These are phyloP conservation scores for Colletotrichum shisoi DNA, from an alignment of 2,329 filamentous ascomycete genomes.

Conservation along the genomic window DNA sequence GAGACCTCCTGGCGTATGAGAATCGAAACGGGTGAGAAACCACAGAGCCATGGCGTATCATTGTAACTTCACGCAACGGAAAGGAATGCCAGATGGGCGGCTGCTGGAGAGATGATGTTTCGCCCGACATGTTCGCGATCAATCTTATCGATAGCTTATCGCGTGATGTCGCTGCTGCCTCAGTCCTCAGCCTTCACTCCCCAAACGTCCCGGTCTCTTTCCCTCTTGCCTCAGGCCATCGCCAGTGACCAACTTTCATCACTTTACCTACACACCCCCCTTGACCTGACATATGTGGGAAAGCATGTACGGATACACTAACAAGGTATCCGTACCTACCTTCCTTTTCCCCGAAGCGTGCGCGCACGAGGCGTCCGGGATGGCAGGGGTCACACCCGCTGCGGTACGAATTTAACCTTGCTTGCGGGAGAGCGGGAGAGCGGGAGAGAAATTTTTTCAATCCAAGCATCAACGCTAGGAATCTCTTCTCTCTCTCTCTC, in stretches of 20 bases:
- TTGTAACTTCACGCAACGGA: neutral
- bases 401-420: neutral
- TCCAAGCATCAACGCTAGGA: neutral
- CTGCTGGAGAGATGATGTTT: neutral
- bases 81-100: neutral
- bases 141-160: constrained; percentile 38
- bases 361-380: constrained; percentile 18
- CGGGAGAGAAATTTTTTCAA: neutral
- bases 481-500: neutral
- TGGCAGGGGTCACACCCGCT: constrained; percentile 19
- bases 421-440: neutral
- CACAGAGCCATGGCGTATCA: constrained; percentile 7
- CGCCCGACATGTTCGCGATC: neutral
- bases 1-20: neutral
- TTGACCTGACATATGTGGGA: neutral
- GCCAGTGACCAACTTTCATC: neutral
- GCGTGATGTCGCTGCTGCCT: constrained; percentile 2
- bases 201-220: neutral
- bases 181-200: neutral
- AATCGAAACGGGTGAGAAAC: neutral
- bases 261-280: constrained; percentile 13
- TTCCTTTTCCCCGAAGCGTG: neutral
- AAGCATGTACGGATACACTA: too few species aligned
- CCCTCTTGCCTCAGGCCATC: constrained; percentile 32
- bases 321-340: neutral